Evolutionary conservation across 1,284 basidiomycete genomes (phyloP), one percentile per base, ranked within the genome.

Genomic region (Sanguinoderma infundibulare): DNA sequence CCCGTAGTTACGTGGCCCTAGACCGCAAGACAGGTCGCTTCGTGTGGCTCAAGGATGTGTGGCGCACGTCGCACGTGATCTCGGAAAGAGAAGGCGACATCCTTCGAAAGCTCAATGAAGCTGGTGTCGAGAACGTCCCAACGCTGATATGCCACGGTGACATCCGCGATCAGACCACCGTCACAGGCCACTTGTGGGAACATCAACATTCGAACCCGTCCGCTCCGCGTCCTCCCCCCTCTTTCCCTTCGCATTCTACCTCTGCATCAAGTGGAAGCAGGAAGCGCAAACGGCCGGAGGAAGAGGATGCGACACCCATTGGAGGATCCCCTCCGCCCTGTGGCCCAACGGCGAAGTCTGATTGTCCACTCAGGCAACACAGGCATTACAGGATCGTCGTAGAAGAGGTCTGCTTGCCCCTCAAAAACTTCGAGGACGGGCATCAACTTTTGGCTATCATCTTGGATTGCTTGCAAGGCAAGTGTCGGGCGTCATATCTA

Each of bases 371-470:
- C 3, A 49, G 56, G 22, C 30, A 52, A 8, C 56, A 57, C 32
- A 14, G 26, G 8, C 63, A 65, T 39, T 60, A 65, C 32, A 60
- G 63, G 15, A 20, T 60, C 14, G 55, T 59, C 12, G 52, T 60
- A 2, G 8, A 42, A 6, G 63, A 65, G 49, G 55, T 65, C 2
- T 52, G 57, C 17, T 22, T 55, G 8, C 52, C 57, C 2, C 22
- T 62, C 2, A 3, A 36, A 5, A 15, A 22, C 3, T 57, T 65
- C 47, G 44, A 17, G 2, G 15, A 14, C 10, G 42, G 46, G 17
- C 14, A 15, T 1, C 53, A 53, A 9, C 49, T 61, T 4, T 40
- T 54, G 5, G 6, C 12, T 34, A 17, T 34, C 7, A 32, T 57
- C 2, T 22, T 40, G 10, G 57, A 58, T 10, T 40, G 53, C 32